Evolutionary conservation across 768 basidiomycete species (phyloP).

Genomic region (Trametes cinnabarina): DNA sequence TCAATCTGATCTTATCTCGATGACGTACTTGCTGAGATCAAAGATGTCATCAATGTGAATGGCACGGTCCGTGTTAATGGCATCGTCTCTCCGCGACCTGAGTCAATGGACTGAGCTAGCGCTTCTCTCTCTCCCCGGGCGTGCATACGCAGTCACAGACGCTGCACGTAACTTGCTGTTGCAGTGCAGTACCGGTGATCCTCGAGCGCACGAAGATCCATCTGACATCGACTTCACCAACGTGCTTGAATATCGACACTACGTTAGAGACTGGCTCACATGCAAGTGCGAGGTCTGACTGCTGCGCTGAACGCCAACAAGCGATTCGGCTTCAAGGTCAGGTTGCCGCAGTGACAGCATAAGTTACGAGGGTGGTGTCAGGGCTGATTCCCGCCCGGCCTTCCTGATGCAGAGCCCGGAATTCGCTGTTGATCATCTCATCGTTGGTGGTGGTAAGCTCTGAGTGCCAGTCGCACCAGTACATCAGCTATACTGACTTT

Average conservation of each 20-base stretch:
- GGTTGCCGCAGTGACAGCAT: background rate
- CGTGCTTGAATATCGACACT: background rate
- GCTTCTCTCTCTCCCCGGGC: too few species aligned
- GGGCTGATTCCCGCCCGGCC: background rate
- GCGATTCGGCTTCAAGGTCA: constrained; percentile 61
- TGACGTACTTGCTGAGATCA: constrained; percentile 5
- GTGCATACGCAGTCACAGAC: too few species aligned
- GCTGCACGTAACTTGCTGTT: too few species aligned
- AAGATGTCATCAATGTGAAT: background rate
- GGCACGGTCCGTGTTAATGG: too few species aligned
- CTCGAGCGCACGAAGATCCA: too few species aligned
- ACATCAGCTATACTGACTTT: background rate
- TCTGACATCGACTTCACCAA: too few species aligned
- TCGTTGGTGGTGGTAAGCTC: constrained; percentile 79
- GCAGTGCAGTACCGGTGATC: too few species aligned
- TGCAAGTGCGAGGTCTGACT: constrained; percentile 48
- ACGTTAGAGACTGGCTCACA: constrained; percentile 6
- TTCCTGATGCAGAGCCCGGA: constrained; percentile 68
- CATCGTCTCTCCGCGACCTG: background rate
- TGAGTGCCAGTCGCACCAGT: background rate
- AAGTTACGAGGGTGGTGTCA: too few species aligned
- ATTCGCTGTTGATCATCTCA: constrained; percentile 72
- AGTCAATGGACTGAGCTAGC: background rate
- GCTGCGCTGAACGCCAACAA: constrained; percentile 62
- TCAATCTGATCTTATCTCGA: constrained; percentile 15